Evolutionary conservation across 495 filamentous ascomycete species (phyloP).

Genomic region (Daldinia loculata): DNA sequence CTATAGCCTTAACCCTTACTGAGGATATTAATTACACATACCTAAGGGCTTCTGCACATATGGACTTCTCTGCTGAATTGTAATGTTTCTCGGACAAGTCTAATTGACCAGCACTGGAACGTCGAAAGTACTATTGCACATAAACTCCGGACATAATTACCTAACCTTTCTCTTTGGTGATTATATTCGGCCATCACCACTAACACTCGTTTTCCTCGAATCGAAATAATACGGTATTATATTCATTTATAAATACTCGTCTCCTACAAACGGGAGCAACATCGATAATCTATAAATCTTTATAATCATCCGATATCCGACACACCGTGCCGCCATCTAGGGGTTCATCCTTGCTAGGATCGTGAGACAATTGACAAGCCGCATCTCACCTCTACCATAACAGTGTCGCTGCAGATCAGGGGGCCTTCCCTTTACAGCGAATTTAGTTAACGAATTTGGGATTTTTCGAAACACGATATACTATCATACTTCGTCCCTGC

Average conservation of each 20-base stretch:
- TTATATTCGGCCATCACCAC: background rate
- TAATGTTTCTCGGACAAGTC: slow-evolving; percentile 21
- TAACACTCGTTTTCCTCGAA: slow-evolving; percentile 4
- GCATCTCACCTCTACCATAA: slow-evolving; percentile 27
- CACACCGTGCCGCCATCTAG: slow-evolving; percentile 23
- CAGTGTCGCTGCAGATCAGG: slow-evolving; percentile 31
- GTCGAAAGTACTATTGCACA: slow-evolving; percentile 15
- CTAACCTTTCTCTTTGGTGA: background rate
- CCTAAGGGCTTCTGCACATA: slow-evolving; percentile 3
- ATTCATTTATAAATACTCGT: slow-evolving; percentile 1
- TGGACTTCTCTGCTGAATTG: slow-evolving; percentile 23
- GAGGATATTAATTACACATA: slow-evolving; percentile 2
- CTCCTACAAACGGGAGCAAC: background rate
- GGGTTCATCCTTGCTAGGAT: slow-evolving; percentile 30
- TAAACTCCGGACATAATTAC: slow-evolving; percentile 2
- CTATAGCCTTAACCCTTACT: background rate
- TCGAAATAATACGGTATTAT: background rate
- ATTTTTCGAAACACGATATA: slow-evolving; percentile 12
- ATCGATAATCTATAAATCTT: background rate
- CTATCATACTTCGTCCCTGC: background rate
- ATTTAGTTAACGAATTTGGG: slow-evolving; percentile 16
- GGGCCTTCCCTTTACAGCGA: slow-evolving; percentile 19
- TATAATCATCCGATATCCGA: slow-evolving; percentile 24
- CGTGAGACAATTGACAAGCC: slow-evolving; percentile 39
- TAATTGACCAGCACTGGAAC: slow-evolving; percentile 24